phyloP scores from a whole-genome alignment of 2,329 filamentous ascomycete genomes.

The Penicillium sp. region DNA sequence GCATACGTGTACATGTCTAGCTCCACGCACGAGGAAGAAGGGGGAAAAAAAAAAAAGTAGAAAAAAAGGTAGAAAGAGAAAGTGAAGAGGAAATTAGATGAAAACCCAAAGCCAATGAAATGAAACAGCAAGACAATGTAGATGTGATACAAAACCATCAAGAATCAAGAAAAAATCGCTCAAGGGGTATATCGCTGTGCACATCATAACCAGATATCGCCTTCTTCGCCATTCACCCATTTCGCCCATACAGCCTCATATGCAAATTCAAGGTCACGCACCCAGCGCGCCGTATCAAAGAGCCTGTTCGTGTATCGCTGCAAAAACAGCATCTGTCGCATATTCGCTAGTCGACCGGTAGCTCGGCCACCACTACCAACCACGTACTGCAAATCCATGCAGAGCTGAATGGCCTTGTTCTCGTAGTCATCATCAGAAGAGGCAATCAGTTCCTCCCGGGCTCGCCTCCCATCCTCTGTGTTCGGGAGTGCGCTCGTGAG shows the following conservation, averaged over 20 bases:
- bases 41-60: not conserved
- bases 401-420: slow-evolving; percentile 68
- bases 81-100: not conserved
- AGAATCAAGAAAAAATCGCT: slow-evolving; percentile 26
- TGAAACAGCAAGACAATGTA: not conserved
- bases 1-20: slow-evolving; percentile 9
- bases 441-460: slow-evolving; percentile 74
- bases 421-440: slow-evolving; percentile 81
- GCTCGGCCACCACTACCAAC: slow-evolving; percentile 34
- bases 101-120: not conserved
- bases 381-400: slow-evolving; percentile 61
- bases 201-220: slow-evolving; percentile 79
- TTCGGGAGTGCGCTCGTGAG: slow-evolving; percentile 83
- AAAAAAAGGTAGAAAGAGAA: slow-evolving; percentile 3
- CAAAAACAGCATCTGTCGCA: slow-evolving; percentile 79
- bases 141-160: slow-evolving; percentile 7
- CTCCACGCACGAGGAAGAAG: not conserved
- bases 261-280: slow-evolving; percentile 80
- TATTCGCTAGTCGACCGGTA: slow-evolving; percentile 69
- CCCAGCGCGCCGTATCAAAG: slow-evolving; percentile 91
- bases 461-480: slow-evolving; percentile 62
- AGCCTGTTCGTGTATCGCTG: slow-evolving; percentile 81
- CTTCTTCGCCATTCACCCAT: slow-evolving; percentile 84
- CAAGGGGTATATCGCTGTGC: slow-evolving; percentile 37
- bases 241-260: slow-evolving; percentile 85